Base-by-base conservation (phyloP, 495 filamentous ascomycete genomes). In the Bryoglossum gracile region DNA sequence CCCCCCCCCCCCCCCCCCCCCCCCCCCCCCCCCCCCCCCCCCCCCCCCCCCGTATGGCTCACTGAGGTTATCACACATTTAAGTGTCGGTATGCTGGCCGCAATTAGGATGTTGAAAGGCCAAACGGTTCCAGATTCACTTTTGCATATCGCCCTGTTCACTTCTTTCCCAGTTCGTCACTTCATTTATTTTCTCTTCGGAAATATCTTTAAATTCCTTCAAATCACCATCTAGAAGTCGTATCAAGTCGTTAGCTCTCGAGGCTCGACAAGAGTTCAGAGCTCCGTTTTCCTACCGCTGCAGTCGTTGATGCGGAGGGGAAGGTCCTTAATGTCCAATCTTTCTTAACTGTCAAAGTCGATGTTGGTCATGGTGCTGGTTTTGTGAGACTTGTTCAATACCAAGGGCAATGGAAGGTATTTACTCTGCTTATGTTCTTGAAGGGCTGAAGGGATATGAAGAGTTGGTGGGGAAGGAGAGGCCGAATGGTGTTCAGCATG, bases 381-480 rank as follows among this genome's bases (percentile, higher is more conserved):
- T 56, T 81, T 26, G 60, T 78, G n/a, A 66, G 69, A 36, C 57
- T 82, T 26, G 69, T 72, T 4, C 63, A 71, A 45, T 68, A 75
- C 37, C 49, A 57, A 45, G 66, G 69, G 38, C n/a, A 11, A 11
- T 81, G 75, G 76, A 81, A 77, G 59, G 76, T 71, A 3, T 82
- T 73, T 55, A 70, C 72, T 1, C 56, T 80, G 3, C 78, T 75
- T 51, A 80, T 76, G 0, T 67, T 66, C 19, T 54, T 83, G 36
- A 67, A 75, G 32, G 73, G 70, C 30, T 82, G 33, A 73, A 69
- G 22, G 65, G 60, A 0, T 58, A 65, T 19, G 74, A 79, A 41
- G 79, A 82, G 55, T 59, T 64, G 0, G 48, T 74, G 2, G 66
- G 68, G 0, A 56, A 53, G 6, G 68, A 63, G 19, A 61, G 78